A percentile compares a stretch with the other conserved stretches of the same genome.
Evolutionary conservation across 2,329 filamentous ascomycete genomes (phyloP).

Genomic region (Gyromitra esculenta): DNA sequence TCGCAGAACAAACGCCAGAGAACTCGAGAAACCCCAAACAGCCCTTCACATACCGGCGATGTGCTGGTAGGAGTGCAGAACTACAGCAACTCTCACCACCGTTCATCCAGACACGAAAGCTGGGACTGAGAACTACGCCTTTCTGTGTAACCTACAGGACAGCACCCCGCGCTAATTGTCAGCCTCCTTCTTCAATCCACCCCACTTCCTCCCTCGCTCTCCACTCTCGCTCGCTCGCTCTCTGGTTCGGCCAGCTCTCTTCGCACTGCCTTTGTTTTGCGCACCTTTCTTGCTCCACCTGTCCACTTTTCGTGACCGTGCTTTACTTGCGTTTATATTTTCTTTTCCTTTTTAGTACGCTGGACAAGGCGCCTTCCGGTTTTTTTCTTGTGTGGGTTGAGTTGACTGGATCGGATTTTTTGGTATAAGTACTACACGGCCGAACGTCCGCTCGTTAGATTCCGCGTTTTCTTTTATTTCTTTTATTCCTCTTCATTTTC

Average conservation of each 20-base stretch:
- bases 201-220: not conserved
- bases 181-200: not conserved
- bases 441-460: not conserved
- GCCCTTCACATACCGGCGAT: too few relatives aligned
- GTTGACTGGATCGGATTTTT: not conserved
- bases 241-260: not conserved
- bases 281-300: not conserved
- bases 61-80: too few relatives aligned
- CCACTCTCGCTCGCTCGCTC: not conserved
- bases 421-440: slow-evolving; percentile 1
- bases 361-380: not conserved
- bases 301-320: not conserved
- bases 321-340: not conserved
- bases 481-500: not conserved
- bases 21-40: too few relatives aligned
- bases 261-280: not conserved
- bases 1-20: too few relatives aligned
- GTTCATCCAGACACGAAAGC: not conserved
- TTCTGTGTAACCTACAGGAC: not conserved
- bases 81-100: too few relatives aligned
- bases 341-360: not conserved
- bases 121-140: slow-evolving; percentile 3
- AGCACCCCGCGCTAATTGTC: not conserved
- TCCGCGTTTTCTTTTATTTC: not conserved
- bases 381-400: not conserved